Percentiles rank a stretch among this genome's conserved stretches.
phyloP scores from a whole-genome alignment of 352 stramenopile genomes.

The Phytophthora multivora region DNA sequence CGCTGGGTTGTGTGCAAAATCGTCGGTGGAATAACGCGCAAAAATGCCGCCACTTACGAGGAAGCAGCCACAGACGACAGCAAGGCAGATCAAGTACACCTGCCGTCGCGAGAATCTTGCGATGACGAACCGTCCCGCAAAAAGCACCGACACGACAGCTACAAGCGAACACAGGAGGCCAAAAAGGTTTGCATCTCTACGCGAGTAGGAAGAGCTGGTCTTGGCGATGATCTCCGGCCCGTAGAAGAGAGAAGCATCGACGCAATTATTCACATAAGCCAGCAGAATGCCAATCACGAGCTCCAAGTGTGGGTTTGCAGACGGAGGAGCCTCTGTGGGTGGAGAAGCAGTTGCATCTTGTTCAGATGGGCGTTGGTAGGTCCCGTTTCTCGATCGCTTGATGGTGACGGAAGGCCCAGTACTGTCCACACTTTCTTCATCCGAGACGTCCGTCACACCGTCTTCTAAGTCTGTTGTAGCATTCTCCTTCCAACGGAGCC shows the following conservation, averaged over 20 bases:
- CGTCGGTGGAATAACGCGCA: constrained; percentile 63
- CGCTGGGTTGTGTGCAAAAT: constrained; percentile 50
- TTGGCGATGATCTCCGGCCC: constrained; percentile 83
- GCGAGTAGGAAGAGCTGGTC: constrained; percentile 59
- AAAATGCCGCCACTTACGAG: constrained; percentile 72
- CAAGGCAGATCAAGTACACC: constrained; percentile 75
- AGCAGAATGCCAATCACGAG: constrained; percentile 78
- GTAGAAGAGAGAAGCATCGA: constrained; percentile 89
- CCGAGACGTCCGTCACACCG: constrained; percentile 30
- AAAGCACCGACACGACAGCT: constrained; percentile 68
- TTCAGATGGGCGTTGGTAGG: constrained; percentile 18
- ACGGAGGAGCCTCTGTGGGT: constrained; percentile 4
- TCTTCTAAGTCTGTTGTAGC: constrained; percentile 53
- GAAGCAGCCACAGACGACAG: constrained; percentile 74
- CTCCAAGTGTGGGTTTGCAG: constrained; percentile 49
- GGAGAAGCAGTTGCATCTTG: constrained; percentile 18
- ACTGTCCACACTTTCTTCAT: constrained; percentile 40
- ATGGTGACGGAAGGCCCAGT: not conserved
- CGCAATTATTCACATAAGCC: constrained; percentile 89
- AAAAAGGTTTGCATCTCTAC: constrained; percentile 77
- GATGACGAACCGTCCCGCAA: constrained; percentile 73
- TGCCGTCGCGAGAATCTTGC: constrained; percentile 64
- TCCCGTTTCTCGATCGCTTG: constrained; percentile 27
- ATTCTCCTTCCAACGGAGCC: constrained; percentile 74
- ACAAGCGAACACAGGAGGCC: constrained; percentile 72